Evolutionary conservation across 495 filamentous ascomycete genomes (phyloP).

Genomic region (Daldinia bambusicola): DNA sequence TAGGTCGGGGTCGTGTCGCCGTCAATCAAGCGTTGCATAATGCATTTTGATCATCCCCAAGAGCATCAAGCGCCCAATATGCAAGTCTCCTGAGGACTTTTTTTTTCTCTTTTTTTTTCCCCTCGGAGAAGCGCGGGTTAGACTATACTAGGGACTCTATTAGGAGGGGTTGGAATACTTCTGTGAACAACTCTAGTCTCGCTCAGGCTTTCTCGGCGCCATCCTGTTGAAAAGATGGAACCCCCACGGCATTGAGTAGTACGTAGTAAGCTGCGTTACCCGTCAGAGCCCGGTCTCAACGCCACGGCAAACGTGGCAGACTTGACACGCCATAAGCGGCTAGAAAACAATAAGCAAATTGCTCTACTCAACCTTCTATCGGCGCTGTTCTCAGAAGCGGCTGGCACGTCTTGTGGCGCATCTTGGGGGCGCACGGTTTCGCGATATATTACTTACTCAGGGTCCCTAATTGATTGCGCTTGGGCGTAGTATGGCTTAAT

Average conservation of each 20-base stretch:
- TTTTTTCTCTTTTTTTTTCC: background rate
- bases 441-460: slow-evolving; percentile 31
- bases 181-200: slow-evolving; percentile 19
- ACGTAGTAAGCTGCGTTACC: slow-evolving; percentile 22
- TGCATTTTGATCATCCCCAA: slow-evolving; percentile 11
- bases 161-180: slow-evolving; percentile 11
- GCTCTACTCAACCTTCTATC: background rate
- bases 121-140: slow-evolving; percentile 8
- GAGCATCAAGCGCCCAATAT: background rate
- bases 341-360: slow-evolving; percentile 24
- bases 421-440: slow-evolving; percentile 17
- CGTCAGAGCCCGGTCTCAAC: slow-evolving; percentile 21
- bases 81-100: slow-evolving; percentile 23
- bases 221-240: slow-evolving; percentile 8
- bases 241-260: slow-evolving; percentile 21
- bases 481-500: slow-evolving; percentile 39
- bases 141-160: slow-evolving; percentile 15
- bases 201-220: slow-evolving; percentile 9
- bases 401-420: slow-evolving; percentile 6
- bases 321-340: slow-evolving; percentile 2
- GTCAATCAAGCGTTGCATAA: slow-evolving; percentile 20
- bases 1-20: slow-evolving; percentile 29
- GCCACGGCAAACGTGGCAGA: slow-evolving; percentile 31
- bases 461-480: slow-evolving; percentile 9
- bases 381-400: slow-evolving; percentile 6